Base-by-base conservation (phyloP, 306 rosid species). In the Gillenia trifoliata region DNA sequence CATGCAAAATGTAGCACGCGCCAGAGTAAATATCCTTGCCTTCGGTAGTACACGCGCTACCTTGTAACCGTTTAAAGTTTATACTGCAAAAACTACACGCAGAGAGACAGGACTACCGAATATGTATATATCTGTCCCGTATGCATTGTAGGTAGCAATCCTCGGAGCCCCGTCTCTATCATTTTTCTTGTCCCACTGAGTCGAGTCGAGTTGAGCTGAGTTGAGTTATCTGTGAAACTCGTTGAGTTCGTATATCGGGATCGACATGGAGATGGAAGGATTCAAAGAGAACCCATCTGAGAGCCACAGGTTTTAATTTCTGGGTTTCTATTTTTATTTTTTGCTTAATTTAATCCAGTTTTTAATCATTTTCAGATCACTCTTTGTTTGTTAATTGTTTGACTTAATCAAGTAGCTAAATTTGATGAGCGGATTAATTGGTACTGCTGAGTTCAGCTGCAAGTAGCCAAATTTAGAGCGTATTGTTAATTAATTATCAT, bases 261-360 rank as follows among this genome's bases (percentile, higher is more conserved):
- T 78, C 40, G 71, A 82, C 52, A 85, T 72, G 47, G 73, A 82
- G 65, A 84, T 85, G 85, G 81, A 85, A 20, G 78, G 75, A 52
- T 45, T 38, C 55, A 57, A 52, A 26, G 66, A 61, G 1, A 73
- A 59, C 77, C 79, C 80, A 75, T 70, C 83, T 71, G 83, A 77
- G 54, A 41, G 78, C 28, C 45, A 79, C 90, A 89, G 93, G 93
- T 89, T 73, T 72, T 15, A 16, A 36, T 47, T 34, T 70, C 71
- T 75, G 76, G 81, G 68, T 69, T 61, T 64, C 71, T 49, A 17
- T 73, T 15, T 70, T 57, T 33, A 70, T 40, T 15, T 66, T 73
- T 29, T 70, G 10, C 66, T 33, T 4, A 26, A 17, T 40, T 64
- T 36, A 22, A 45, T 75, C 11, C 28, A n/a, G 31, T 38, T 71